Evolutionary conservation across 805 yeast species (phyloP).

Genomic region (Saccharomyces jurei): DNA sequence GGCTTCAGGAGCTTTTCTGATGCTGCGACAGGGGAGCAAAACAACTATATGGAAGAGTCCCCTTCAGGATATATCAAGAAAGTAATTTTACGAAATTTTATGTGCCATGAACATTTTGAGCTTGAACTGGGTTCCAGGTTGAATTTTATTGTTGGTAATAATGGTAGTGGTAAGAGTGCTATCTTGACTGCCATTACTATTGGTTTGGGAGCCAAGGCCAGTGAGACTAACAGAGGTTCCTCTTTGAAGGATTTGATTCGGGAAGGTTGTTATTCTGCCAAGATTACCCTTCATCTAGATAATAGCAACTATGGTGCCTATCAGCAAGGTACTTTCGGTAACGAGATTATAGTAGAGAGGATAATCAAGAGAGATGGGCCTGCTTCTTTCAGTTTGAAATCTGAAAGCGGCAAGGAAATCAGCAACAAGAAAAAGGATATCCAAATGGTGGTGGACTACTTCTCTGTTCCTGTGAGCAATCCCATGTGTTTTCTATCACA

Average conservation of each 20-base stretch:
- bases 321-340: conserved; percentile 59
- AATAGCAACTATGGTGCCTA: conserved; percentile 63
- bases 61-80: conserved; percentile 59
- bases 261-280: conserved; percentile 66
- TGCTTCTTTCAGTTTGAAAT: conserved; percentile 46
- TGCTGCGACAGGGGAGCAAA: background rate
- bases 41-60: conserved; percentile 5
- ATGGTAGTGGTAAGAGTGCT: conserved; percentile 90
- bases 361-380: conserved; percentile 46
- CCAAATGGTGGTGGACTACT: conserved; percentile 59
- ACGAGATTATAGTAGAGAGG: conserved; percentile 62
- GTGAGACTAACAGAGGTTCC: conserved; percentile 77
- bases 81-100: conserved; percentile 63
- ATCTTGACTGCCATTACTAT: conserved; percentile 79
- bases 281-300: conserved; percentile 54
- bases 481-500: conserved; percentile 91
- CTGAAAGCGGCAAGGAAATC: conserved; percentile 43
- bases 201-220: conserved; percentile 83
- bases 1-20: background rate
- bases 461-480: conserved; percentile 74
- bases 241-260: conserved; percentile 62
- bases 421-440: conserved; percentile 58
- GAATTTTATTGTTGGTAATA: conserved; percentile 81
- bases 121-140: conserved; percentile 69
- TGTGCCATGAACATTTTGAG: conserved; percentile 82